phyloP scores from a whole-genome alignment of 2,329 filamentous ascomycete species.

The Xylariaceae sp. region DNA sequence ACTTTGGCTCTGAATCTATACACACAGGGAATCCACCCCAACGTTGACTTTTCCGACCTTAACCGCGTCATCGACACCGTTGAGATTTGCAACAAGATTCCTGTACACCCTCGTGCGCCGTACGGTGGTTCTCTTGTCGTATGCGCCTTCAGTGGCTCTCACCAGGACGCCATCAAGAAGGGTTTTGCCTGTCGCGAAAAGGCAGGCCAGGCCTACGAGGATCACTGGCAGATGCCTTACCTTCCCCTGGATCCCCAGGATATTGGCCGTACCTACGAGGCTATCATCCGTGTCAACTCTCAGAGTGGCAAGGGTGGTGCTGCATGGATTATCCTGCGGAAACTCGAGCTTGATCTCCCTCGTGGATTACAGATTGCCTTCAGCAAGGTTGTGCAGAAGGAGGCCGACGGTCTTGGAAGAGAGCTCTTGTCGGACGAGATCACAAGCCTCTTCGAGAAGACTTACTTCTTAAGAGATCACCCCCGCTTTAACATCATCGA shows the following conservation, averaged over 20 bases:
- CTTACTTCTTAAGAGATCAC: constrained; percentile 79
- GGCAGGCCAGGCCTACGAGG: constrained; percentile 53
- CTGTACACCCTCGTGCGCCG: constrained; percentile 80
- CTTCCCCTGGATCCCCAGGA: constrained; percentile 88
- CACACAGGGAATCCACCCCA: constrained; percentile 80
- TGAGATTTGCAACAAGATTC: constrained; percentile 91
- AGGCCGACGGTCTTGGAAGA: constrained; percentile 72
- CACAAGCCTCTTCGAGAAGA: constrained; percentile 77
- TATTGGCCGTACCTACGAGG: constrained; percentile 95
- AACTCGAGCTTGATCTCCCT: constrained; percentile 85
- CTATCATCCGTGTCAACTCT: constrained; percentile 95
- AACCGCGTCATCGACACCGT: constrained; percentile 80
- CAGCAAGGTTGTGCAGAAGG: constrained; percentile 76
- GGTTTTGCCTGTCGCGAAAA: constrained; percentile 68
- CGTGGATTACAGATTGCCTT: constrained; percentile 90
- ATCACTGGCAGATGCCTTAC: constrained; percentile 81
- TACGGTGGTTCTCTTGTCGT: constrained; percentile 88
- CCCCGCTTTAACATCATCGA: constrained; percentile 82
- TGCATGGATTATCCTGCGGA: constrained; percentile 87
- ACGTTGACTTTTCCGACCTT: constrained; percentile 89
- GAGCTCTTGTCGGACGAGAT: constrained; percentile 84
- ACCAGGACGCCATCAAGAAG: constrained; percentile 97
- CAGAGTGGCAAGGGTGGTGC: constrained; percentile 92
- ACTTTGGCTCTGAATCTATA: constrained; percentile 91
- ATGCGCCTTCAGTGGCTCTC: constrained; percentile 83